Evolutionary conservation across 805 yeast species (phyloP), one percentile per base, ranked within the genome.

Genomic region (Jamesozyma lodderae): DNA sequence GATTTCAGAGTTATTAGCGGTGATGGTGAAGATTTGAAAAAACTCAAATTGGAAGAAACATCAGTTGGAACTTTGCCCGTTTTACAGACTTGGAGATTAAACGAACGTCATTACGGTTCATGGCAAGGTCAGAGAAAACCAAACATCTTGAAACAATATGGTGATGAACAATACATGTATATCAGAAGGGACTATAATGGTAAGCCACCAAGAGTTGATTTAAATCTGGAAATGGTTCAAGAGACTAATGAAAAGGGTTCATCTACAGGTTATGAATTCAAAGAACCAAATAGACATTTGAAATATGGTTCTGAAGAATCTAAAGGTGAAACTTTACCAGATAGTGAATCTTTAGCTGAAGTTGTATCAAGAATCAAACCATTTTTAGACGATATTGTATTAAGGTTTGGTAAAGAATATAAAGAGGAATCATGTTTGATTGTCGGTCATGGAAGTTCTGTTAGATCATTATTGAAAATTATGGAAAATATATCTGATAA

Each of bases 61-160:
- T 17, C 4, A 16, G 11, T 14, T 23, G 64, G 72, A 19, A 22
- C 17, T 14, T 44, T 47, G 7, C 72, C 71, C 31, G 73, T 77
- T 41, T 63, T 71, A 51, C 77, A 83, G 62, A 69, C 80, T 4
- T 82, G 90, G 90, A 72, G 90, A 62, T 62, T 82, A 52, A 82
- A 82, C 61, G 94, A 82, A 60, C 73, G 94, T 61, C 94, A 82
- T 63, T 82, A 82, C 64, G 94, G 94, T 43, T 74, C 76, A 31
- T 70, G 83, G 64, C 92, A 82, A 64, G 94, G 94, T 35, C 72
- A 75, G 53, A 73, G 80, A 47, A 83, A 83, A 63, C 79, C 77
- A 25, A 73, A 73, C 31, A 73, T 84, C 22, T 63, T 81, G 51
- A 64, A 69, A 46, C 64, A 73, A 49, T 79, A 76, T 57, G 94